These are phyloP conservation scores for Carpinus viminea DNA, from an alignment of 306 rosid species.

Conservation along the genomic window DNA sequence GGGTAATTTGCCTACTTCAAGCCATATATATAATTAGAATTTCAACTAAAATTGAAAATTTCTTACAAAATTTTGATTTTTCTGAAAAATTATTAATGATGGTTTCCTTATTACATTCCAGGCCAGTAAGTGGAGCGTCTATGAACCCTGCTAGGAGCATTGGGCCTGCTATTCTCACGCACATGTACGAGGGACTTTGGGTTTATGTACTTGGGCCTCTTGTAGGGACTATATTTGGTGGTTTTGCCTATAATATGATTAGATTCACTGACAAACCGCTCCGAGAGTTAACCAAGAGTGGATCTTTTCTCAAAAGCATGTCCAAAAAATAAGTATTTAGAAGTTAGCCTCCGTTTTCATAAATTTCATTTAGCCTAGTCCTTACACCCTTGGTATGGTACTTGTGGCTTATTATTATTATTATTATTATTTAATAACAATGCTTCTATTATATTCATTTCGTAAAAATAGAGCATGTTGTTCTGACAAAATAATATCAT, in stretches of 20 bases:
- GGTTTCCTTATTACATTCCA: not conserved
- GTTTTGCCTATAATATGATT: slow-evolving; percentile 46
- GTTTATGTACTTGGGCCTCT: slow-evolving; percentile 49
- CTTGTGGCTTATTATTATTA: not conserved
- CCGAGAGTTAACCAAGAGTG: slow-evolving; percentile 33
- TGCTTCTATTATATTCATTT: too few species aligned
- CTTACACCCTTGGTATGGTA: not conserved
- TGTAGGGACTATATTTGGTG: slow-evolving; percentile 53
- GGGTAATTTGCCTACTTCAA: slow-evolving; percentile 44
- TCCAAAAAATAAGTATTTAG: slow-evolving; percentile 21
- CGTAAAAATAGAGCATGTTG: too few species aligned
- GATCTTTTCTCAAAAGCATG: slow-evolving; percentile 35
- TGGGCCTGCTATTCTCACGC: slow-evolving; percentile 66
- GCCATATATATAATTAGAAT: not conserved
- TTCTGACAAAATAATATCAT: too few species aligned
- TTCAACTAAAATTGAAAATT: not conserved
- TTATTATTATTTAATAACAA: too few species aligned
- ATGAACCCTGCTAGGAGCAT: slow-evolving; percentile 80
- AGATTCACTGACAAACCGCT: slow-evolving; percentile 57
- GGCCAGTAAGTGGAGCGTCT: slow-evolving; percentile 66
- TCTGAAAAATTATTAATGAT: too few species aligned
- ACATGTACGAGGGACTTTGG: slow-evolving; percentile 45
- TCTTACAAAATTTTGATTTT: not conserved
- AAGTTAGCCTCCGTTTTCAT: not conserved
- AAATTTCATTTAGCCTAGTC: not conserved